A percentile compares a stretch with the other conserved stretches of the same genome.
These are phyloP conservation scores for Apiotrichum laibachii DNA, from an alignment of 1,284 basidiomycete genomes.

Conservation along the genomic window DNA sequence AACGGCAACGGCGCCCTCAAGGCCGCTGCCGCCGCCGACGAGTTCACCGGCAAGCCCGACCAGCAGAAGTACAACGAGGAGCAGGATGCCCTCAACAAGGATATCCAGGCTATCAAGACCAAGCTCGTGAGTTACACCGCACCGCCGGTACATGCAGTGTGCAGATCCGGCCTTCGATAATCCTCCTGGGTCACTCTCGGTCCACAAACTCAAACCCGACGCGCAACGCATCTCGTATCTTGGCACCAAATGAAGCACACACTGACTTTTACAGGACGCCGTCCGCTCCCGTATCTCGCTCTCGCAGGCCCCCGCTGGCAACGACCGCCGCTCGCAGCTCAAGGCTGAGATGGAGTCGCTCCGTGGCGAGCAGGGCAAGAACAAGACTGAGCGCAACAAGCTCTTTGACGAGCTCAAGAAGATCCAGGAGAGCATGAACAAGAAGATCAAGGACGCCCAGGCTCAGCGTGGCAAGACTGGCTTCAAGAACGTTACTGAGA, in stretches of 20 bases:
- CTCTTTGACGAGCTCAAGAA: slow-evolving; percentile 77
- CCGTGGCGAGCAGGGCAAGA: slow-evolving; percentile 73
- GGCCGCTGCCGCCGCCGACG: slow-evolving; percentile 42
- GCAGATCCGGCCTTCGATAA: too few relatives aligned
- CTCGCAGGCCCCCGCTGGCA: slow-evolving; percentile 58
- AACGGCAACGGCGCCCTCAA: slow-evolving; percentile 22
- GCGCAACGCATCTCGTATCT: neutral
- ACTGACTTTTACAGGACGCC: slow-evolving; percentile 58
- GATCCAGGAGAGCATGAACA: slow-evolving; percentile 74
- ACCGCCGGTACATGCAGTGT: too few relatives aligned
- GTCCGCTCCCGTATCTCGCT: slow-evolving; percentile 75
- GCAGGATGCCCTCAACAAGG: slow-evolving; percentile 74
- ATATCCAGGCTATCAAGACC: slow-evolving; percentile 75
- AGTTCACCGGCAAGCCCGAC: slow-evolving; percentile 67
- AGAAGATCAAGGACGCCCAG: slow-evolving; percentile 91
- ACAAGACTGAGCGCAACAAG: slow-evolving; percentile 70
- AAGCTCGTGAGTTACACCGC: slow-evolving; percentile 64
- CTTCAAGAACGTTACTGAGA: slow-evolving; percentile 83
- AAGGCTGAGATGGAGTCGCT: slow-evolving; percentile 78
- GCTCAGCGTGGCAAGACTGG: slow-evolving; percentile 72
- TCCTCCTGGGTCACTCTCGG: too few relatives aligned
- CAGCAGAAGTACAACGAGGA: slow-evolving; percentile 75
- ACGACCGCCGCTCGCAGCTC: slow-evolving; percentile 64
- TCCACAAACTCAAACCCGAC: neutral
- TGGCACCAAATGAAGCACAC: neutral